Percentiles rank a stretch among this genome's conserved stretches.
phyloP scores from a whole-genome alignment of 169 alveolate genomes.

The Cryptosporidium viatorum region DNA sequence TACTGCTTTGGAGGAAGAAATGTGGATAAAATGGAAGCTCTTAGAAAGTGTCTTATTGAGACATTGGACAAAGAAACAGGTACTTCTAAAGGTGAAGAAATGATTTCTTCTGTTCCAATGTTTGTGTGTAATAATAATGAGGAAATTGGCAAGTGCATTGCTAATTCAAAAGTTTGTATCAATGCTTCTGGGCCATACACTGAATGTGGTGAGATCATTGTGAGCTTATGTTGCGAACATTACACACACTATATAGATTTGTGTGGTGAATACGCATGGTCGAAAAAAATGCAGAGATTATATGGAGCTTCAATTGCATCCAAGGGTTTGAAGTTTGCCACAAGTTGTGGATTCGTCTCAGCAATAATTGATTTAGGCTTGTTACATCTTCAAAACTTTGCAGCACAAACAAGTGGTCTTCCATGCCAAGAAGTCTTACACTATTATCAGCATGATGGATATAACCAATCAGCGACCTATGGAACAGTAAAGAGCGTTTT shows the following conservation, averaged over 20 bases:
- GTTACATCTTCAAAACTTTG: constrained; percentile 61
- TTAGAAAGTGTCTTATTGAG: constrained; percentile 40
- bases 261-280: constrained; percentile 41
- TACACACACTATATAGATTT: constrained; percentile 66
- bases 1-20: constrained; percentile 72
- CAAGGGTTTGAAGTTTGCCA: constrained; percentile 46
- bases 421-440: constrained; percentile 65
- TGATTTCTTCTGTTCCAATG: constrained; percentile 72
- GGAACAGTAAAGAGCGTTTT: constrained; percentile 47
- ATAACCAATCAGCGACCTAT: constrained; percentile 14
- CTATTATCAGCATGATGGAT: constrained; percentile 45
- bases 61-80: constrained; percentile 37
- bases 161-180: constrained; percentile 61
- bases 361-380: constrained; percentile 41
- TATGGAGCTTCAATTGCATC: constrained; percentile 69
- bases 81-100: constrained; percentile 40
- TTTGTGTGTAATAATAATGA: constrained; percentile 48
- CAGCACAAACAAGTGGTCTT: constrained; percentile 63
- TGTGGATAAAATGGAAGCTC: constrained; percentile 54
- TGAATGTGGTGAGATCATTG: constrained; percentile 55
- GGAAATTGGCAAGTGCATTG: constrained; percentile 50
- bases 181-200: constrained; percentile 39
- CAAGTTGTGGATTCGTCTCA: constrained; percentile 10
- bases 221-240: constrained; percentile 34
- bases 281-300: constrained; percentile 47